phyloP scores from a whole-genome alignment of 768 basidiomycete genomes.

The Russula earlei region DNA sequence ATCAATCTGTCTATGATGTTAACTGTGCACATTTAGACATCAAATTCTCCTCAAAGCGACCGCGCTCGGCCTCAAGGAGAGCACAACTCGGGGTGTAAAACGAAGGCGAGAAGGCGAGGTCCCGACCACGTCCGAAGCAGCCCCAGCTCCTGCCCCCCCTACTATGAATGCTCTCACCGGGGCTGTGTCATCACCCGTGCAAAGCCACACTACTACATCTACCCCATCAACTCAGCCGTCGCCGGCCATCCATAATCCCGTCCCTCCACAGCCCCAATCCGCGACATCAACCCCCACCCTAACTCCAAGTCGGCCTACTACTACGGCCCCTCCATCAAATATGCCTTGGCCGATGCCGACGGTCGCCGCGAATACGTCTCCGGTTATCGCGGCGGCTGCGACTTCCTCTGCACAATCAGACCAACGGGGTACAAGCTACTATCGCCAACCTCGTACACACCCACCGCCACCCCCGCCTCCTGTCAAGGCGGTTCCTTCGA shows the following conservation, averaged over 20 bases:
- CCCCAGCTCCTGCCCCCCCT: constrained; percentile 3
- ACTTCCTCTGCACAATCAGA: constrained; percentile 1
- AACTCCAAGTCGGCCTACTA: constrained; percentile 11
- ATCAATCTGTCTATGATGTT: background rate
- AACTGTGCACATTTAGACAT: constrained; percentile 38
- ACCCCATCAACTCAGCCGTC: constrained; percentile 18
- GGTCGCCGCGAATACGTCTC: constrained; percentile 18
- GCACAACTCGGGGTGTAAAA: constrained; percentile 53
- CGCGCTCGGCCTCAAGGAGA: constrained; percentile 67
- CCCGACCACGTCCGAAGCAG: constrained; percentile 1
- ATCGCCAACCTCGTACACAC: constrained; percentile 9
- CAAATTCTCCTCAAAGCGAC: constrained; percentile 81
- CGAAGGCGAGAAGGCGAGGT: constrained; percentile 38
- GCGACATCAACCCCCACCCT: constrained; percentile 12
- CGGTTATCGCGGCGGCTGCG: constrained; percentile 14
- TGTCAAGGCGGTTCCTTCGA: constrained; percentile 4
- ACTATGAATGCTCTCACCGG: constrained; percentile 13
- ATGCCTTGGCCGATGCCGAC: constrained; percentile 22
- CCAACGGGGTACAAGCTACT: constrained; percentile 10
- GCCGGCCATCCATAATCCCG: constrained; percentile 16
- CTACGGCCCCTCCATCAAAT: constrained; percentile 7
- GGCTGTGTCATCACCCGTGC: constrained; percentile 15
- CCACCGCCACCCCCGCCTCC: constrained; percentile 1
- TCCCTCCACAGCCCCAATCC: constrained; percentile 11
- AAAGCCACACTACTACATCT: constrained; percentile 13